Percentiles rank a stretch among this genome's conserved stretches.
These are phyloP conservation scores for Graphilbum sp. DNA, from an alignment of 2,329 filamentous ascomycete species.

Conservation along the genomic window DNA sequence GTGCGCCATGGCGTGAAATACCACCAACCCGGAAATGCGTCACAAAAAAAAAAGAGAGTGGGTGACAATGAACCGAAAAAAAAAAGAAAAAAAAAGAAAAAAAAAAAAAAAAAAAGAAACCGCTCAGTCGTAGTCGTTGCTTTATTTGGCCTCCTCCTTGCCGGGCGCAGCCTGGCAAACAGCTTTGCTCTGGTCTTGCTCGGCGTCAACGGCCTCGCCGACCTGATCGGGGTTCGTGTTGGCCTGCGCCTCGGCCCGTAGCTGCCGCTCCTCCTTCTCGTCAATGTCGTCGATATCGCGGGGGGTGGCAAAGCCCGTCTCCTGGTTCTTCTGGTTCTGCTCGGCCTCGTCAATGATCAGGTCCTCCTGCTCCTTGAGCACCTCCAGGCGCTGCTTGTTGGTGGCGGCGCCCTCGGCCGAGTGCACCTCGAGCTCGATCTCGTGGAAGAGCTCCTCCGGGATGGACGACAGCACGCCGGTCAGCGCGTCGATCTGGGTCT, in stretches of 20 bases:
- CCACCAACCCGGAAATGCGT: too few relatives aligned
- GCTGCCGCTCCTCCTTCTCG: constrained; percentile 72
- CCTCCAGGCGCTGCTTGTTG: constrained; percentile 97
- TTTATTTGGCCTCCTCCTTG: constrained; percentile 9
- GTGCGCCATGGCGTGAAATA: not conserved
- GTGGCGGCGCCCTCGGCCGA: constrained; percentile 92
- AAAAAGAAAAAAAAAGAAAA: not conserved
- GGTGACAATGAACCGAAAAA: not conserved
- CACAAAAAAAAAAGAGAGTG: not conserved
- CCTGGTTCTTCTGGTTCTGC: constrained; percentile 70
- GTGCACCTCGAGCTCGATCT: constrained; percentile 96
- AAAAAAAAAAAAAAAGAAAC: constrained; percentile 3
- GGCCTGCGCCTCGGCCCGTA: constrained; percentile 33
- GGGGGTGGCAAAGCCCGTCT: constrained; percentile 55
- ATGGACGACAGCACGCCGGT: constrained; percentile 87
- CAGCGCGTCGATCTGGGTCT: constrained; percentile 81
- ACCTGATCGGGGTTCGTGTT: constrained; percentile 34
- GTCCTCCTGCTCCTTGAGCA: constrained; percentile 95
- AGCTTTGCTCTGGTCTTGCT: constrained; percentile 31
- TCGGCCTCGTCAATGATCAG: constrained; percentile 94
- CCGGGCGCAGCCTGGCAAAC: constrained; percentile 23
- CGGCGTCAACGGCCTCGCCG: constrained; percentile 37
- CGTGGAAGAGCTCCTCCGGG: constrained; percentile 96
- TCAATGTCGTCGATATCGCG: constrained; percentile 88
- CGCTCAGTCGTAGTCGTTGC: too few relatives aligned